phyloP scores from a whole-genome alignment of 176 grass and related monocot species.

The Carex myosuroides region DNA sequence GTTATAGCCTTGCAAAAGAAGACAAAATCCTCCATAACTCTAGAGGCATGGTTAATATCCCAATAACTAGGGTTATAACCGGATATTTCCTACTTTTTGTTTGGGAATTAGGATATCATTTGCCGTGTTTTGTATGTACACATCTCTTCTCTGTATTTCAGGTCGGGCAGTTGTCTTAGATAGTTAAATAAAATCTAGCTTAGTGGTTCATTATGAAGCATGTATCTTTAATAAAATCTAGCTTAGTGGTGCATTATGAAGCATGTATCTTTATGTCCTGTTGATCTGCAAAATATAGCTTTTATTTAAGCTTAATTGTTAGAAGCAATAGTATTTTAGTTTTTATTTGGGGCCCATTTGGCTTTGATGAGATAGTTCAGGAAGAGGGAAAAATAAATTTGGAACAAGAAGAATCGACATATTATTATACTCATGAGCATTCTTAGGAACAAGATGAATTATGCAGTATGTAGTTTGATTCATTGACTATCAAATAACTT shows the following conservation, averaged over 20 bases:
- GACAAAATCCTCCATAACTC: neutral
- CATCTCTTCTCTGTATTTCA: neutral
- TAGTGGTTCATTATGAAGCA: neutral
- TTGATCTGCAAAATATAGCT: neutral
- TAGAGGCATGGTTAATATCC: neutral
- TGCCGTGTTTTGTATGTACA: neutral
- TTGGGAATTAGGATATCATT: neutral
- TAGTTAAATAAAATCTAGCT: neutral
- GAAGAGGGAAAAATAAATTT: neutral
- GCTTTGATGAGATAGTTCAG: neutral
- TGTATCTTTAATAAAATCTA: neutral
- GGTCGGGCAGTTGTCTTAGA: neutral
- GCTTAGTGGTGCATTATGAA: neutral
- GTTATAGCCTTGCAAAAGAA: neutral
- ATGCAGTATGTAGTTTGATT: neutral
- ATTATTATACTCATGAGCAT: neutral
- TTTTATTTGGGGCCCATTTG: neutral
- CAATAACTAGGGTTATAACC: neutral
- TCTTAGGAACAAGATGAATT: neutral
- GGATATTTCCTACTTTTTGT: neutral
- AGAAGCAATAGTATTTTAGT: neutral
- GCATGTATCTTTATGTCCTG: neutral
- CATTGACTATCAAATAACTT: neutral
- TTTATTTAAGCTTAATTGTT: neutral
- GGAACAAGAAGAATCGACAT: neutral